These are phyloP conservation scores for Allomyces macrogynus DNA, from an alignment of 192 early-diverging fungal genomes.

Conservation along the genomic window DNA sequence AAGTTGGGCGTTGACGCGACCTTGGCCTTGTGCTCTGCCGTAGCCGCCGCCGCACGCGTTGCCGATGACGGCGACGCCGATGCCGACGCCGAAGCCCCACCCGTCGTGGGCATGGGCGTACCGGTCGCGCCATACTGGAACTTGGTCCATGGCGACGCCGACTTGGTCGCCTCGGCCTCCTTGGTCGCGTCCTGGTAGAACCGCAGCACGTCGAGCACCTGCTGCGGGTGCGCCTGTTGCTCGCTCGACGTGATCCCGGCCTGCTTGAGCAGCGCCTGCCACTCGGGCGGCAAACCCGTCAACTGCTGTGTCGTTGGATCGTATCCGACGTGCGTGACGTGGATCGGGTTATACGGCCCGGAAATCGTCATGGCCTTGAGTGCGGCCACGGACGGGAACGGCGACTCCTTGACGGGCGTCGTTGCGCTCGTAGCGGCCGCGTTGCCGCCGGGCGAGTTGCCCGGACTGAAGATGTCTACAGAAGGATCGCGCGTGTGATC, in stretches of 20 bases:
- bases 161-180: neutral
- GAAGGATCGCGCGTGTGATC: no score
- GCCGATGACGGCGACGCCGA: no score
- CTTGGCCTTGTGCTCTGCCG: no score
- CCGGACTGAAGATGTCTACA: no score
- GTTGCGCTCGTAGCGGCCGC: no score
- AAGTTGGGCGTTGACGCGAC: no score
- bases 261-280: conserved; percentile 27
- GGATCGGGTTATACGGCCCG: conserved; percentile 35
- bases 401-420: no score
- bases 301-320: conserved; percentile 26
- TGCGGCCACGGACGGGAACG: neutral
- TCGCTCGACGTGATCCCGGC: conserved; percentile 33
- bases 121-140: neutral
- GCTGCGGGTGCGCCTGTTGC: conserved; percentile 32
- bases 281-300: conserved; percentile 36
- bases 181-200: conserved; percentile 6
- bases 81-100: no score
- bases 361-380: conserved; percentile 17
- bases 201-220: conserved; percentile 27
- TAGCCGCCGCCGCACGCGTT: no score
- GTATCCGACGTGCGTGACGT: conserved; percentile 38
- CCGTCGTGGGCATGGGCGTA: neutral
- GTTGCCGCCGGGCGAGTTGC: no score
- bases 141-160: neutral